Evolutionary conservation across 2,329 filamentous ascomycete species (phyloP), one percentile per base, ranked within the genome.

Genomic region (Onygenales sp.): DNA sequence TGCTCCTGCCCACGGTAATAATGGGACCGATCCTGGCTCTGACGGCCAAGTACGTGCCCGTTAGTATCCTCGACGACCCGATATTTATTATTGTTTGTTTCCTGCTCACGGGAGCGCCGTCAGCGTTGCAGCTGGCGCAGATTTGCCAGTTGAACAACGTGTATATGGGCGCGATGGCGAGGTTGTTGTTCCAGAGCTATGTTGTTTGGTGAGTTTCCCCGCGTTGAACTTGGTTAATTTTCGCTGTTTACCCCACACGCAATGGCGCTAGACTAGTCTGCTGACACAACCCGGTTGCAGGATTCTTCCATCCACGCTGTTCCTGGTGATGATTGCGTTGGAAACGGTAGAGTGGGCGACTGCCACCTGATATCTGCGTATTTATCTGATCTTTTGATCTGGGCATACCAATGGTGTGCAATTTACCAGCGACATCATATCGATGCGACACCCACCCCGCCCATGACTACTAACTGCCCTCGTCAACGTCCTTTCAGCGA

Each of bases 11-110:
- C 1, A 95, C 89, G 0, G 64, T 94, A 42, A 81, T 96, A 68
- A 97, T 97, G 89, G 88, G 90, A 0, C 93, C 93, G 2, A 75
- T 97, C 45, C 74, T 98, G 38, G 92, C 92, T 0, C 58, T 97
- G 13, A 80, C 86, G 45, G 93, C 93, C 55, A 97, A 96, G 68
- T 96, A 85, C 65, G 81, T 95, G 31, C 89, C 89, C 2, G 80
- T 98, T 64, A 94, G 88, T 75, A 97, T 98, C 62, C 77, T 98
- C 36, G 93, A 94, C 67, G 93, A 98, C 66, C 93, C 93, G 8
- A 98, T 98, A 63, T 98, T 98, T 70, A 85, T 98, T 61, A 89
- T 98, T 61, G 93, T 98, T 38, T 96, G 91, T 73, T 98, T 97
- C 79, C 77, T 98, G 59, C 86, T 98, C 60, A 92, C 89, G 0